Conservation (phyloP, 768 basidiomycete species). For the Tulasnella sp. region DNA sequence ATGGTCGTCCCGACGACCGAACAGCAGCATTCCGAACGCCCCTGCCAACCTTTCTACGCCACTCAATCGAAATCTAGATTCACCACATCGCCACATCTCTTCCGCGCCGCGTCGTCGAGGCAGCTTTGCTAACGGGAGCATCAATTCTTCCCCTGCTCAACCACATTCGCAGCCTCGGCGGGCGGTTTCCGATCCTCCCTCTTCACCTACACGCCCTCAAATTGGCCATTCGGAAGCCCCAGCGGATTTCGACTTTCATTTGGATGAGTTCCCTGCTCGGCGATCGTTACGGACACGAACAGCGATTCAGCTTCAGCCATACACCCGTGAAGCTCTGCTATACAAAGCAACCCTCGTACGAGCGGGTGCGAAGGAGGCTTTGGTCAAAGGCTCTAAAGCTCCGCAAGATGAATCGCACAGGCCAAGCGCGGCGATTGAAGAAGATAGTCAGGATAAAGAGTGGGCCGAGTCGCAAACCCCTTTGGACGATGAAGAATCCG, state of each 20-base stretch:
- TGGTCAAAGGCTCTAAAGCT: constrained; percentile 33
- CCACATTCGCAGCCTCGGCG: not conserved
- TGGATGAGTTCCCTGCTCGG: not conserved
- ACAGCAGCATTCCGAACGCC: not conserved
- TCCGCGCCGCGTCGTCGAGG: not conserved
- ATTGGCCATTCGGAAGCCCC: not conserved
- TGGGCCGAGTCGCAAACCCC: not conserved
- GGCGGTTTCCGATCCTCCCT: not conserved
- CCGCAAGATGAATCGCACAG: not conserved
- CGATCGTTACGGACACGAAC: constrained; percentile 47
- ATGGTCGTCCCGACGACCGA: not conserved
- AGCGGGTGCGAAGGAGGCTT: constrained; percentile 37
- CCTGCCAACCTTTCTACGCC: not conserved
- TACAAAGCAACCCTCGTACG: not conserved
- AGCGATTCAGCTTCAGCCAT: constrained; percentile 49
- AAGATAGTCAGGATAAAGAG: constrained; percentile 1
- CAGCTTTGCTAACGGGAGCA: not conserved
- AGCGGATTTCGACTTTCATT: not conserved
- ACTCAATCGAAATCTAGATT: not conserved
- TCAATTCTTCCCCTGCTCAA: not conserved
- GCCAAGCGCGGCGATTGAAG: not conserved
- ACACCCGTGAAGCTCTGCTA: constrained; percentile 19
- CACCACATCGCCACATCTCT: not conserved
- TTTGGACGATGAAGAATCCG: not conserved
- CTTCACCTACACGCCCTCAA: not conserved